Percentiles rank a stretch among this genome's conserved stretches.
Conservation (phyloP, 2,329 filamentous ascomycete genomes). For the Drechslerella dactyloides region DNA sequence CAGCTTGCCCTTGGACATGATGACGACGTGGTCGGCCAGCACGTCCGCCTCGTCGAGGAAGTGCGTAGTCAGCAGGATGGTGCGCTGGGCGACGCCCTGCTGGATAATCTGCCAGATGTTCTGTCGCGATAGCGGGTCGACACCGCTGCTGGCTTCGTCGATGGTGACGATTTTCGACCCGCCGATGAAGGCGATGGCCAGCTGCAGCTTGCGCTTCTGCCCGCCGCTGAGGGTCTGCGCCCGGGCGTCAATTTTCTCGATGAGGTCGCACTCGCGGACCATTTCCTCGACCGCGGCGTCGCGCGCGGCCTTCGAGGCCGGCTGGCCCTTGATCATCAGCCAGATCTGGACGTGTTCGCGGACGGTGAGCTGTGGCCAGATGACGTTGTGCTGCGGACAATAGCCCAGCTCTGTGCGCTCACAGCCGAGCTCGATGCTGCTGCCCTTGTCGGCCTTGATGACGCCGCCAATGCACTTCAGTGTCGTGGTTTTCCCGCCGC, state of each 20-base stretch:
- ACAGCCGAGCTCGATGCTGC: slow-evolving; percentile 64
- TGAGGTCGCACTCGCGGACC: slow-evolving; percentile 75
- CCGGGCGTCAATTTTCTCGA: slow-evolving; percentile 72
- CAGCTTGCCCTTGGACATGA: slow-evolving; percentile 81
- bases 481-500: slow-evolving; percentile 87
- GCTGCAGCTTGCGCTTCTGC: slow-evolving; percentile 88
- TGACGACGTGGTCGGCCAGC: slow-evolving; percentile 84
- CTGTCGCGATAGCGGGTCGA: slow-evolving; percentile 82
- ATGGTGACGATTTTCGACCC: slow-evolving; percentile 87
- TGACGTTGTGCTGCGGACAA: slow-evolving; percentile 83
- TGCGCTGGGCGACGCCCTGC: slow-evolving; percentile 78
- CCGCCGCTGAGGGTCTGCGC: slow-evolving; percentile 84
- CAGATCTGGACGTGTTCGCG: slow-evolving; percentile 85
- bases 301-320: slow-evolving; percentile 60
- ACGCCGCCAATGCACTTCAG: slow-evolving; percentile 86
- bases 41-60: slow-evolving; percentile 93
- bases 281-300: slow-evolving; percentile 68
- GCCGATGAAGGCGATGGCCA: slow-evolving; percentile 94
- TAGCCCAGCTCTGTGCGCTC: slow-evolving; percentile 67
- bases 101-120: slow-evolving; percentile 96
- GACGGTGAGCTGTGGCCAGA: slow-evolving; percentile 89
- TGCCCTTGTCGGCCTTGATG: slow-evolving; percentile 75
- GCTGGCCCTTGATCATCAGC: slow-evolving; percentile 74
- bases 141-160: slow-evolving; percentile 86
- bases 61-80: slow-evolving; percentile 87